phyloP scores from a whole-genome alignment of 140 eudicot species.

The Erigeron philadelphicus region DNA sequence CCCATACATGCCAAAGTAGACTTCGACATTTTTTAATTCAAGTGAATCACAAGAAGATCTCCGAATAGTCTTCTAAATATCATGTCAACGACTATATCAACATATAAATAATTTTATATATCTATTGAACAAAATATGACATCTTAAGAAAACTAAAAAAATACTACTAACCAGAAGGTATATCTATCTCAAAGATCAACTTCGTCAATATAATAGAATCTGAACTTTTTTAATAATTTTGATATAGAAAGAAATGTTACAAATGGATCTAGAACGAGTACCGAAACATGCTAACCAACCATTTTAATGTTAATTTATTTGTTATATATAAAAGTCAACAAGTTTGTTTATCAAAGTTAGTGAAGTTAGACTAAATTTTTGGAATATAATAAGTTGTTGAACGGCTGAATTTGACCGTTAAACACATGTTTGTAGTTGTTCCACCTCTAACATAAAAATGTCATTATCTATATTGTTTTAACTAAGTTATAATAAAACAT shows the following conservation, averaged over 20 bases:
- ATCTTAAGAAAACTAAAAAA: background rate
- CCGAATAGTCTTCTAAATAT: background rate
- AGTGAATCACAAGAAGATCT: background rate
- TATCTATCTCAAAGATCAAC: background rate
- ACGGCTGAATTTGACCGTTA: too few species aligned
- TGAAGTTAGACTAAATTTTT: too few species aligned
- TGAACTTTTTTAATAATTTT: background rate
- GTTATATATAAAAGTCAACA: too few species aligned
- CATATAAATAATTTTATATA: background rate
- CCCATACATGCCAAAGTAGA: background rate
- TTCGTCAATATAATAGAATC: background rate
- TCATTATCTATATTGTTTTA: too few species aligned
- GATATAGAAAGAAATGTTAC: background rate
- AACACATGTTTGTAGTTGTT: too few species aligned
- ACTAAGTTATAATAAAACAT: too few species aligned
- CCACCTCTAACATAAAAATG: too few species aligned
- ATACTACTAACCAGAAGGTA: background rate
- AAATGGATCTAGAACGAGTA: background rate
- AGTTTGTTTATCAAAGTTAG: too few species aligned
- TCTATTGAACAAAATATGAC: conserved; percentile 1
- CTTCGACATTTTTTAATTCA: background rate
- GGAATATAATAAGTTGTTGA: too few species aligned
- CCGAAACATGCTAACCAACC: background rate
- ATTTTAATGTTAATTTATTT: too few species aligned
- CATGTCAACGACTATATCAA: conserved; percentile 7